Evolutionary conservation across 495 filamentous ascomycete genomes (phyloP).

Genomic region (Polyplosphaeria fusca): DNA sequence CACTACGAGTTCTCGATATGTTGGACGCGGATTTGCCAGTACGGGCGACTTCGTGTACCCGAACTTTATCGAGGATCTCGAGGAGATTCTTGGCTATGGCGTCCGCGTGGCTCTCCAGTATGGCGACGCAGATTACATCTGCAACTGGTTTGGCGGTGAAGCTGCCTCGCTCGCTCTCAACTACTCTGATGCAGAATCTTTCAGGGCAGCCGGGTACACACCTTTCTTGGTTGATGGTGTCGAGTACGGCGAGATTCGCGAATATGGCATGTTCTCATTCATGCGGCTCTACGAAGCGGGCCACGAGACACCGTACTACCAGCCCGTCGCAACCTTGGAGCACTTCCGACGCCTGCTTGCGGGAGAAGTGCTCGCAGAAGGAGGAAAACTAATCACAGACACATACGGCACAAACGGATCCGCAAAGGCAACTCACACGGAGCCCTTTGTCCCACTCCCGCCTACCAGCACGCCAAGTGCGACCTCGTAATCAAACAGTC

Average conservation of each 20-base stretch:
- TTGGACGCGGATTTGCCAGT: slow-evolving; percentile 45
- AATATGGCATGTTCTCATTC: slow-evolving; percentile 49
- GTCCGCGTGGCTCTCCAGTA: slow-evolving; percentile 49
- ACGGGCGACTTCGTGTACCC: slow-evolving; percentile 52
- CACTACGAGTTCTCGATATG: slow-evolving; percentile 40
- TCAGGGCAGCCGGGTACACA: slow-evolving; percentile 56
- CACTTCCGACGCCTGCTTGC: slow-evolving; percentile 17
- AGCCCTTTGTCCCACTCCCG: slow-evolving; percentile 52
- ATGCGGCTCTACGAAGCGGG: slow-evolving; percentile 46
- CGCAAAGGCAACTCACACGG: slow-evolving; percentile 55
- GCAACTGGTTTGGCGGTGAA: slow-evolving; percentile 42
- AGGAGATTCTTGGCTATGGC: slow-evolving; percentile 46
- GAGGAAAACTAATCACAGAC: slow-evolving; percentile 39
- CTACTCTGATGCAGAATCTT: slow-evolving; percentile 45
- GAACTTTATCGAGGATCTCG: slow-evolving; percentile 47
- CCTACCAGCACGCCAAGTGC: slow-evolving; percentile 8
- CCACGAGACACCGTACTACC: slow-evolving; percentile 40
- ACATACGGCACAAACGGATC: slow-evolving; percentile 50
- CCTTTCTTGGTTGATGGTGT: slow-evolving; percentile 42
- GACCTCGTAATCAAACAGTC: no score
- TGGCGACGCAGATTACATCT: slow-evolving; percentile 50
- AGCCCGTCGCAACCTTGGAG: slow-evolving; percentile 21
- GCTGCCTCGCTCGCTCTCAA: slow-evolving; percentile 55
- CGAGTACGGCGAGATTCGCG: slow-evolving; percentile 45
- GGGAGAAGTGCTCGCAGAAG: slow-evolving; percentile 5